These are phyloP conservation scores for Rhizophora apiculata DNA, from an alignment of 345 rosid genomes.

Conservation along the genomic window DNA sequence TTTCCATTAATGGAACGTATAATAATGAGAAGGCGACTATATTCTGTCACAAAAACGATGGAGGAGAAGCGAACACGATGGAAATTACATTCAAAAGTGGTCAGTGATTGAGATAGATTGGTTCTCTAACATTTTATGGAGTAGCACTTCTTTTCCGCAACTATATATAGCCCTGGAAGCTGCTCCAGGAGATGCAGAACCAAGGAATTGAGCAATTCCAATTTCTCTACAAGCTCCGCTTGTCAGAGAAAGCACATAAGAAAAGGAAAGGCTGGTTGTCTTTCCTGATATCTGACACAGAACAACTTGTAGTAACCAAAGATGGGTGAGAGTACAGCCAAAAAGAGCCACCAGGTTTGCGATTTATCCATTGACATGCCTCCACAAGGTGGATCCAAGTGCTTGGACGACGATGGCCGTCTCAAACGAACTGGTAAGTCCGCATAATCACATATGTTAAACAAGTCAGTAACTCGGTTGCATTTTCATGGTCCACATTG, in stretches of 20 bases:
- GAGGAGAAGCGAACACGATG: constrained; percentile 6
- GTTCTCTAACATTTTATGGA: not conserved
- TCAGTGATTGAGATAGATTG: constrained; percentile 10
- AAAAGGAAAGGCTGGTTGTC: not conserved
- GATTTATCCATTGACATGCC: constrained; percentile 39
- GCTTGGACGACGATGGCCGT: constrained; percentile 76
- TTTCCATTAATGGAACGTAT: constrained; percentile 14
- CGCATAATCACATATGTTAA: not conserved
- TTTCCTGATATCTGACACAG: not conserved
- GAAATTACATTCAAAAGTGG: constrained; percentile 13
- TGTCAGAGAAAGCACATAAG: not conserved
- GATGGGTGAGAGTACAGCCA: constrained; percentile 16
- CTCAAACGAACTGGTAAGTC: constrained; percentile 62
- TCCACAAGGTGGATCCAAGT: constrained; percentile 41
- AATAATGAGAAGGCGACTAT: constrained; percentile 27
- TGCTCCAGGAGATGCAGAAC: not conserved
- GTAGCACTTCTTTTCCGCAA: not conserved
- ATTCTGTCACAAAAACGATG: constrained; percentile 39
- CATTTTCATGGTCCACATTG: not conserved
- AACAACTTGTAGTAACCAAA: not conserved
- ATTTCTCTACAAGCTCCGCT: not conserved
- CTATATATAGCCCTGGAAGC: not conserved
- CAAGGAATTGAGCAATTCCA: not conserved
- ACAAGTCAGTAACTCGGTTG: not conserved
- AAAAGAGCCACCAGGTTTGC: constrained; percentile 15